Conservation (phyloP, 2,329 filamentous ascomycete genomes). For the Fusarium euwallaceae region DNA sequence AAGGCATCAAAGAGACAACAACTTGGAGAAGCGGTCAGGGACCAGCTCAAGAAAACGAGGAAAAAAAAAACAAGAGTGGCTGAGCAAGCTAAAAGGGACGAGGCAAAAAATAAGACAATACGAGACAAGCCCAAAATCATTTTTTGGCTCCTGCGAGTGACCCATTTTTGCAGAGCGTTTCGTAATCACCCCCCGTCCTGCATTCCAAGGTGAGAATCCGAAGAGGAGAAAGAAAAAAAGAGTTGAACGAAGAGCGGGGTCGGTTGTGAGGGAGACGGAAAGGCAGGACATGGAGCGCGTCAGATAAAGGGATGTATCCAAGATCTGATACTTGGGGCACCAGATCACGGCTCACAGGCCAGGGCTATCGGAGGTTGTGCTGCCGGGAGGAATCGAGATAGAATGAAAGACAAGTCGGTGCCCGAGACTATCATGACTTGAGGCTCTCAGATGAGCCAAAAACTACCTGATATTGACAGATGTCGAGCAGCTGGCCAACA, state of each 20-base stretch:
- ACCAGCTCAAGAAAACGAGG: background rate
- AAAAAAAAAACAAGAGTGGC: constrained; percentile 1
- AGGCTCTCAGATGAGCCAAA: background rate
- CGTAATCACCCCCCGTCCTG: constrained; percentile 26
- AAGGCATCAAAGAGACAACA: constrained; percentile 1
- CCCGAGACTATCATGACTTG: constrained; percentile 1
- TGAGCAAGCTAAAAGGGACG: background rate
- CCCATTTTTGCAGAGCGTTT: constrained; percentile 3
- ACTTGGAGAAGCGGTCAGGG: constrained; percentile 22
- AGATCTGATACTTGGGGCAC: constrained; percentile 19
- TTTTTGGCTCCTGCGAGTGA: background rate
- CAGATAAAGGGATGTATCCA: constrained; percentile 28
- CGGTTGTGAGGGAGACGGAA: background rate
- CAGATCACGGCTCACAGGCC: constrained; percentile 6
- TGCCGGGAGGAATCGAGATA: background rate
- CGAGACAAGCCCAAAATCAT: constrained; percentile 14
- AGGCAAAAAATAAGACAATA: constrained; percentile 13
- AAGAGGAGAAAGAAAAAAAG: background rate
- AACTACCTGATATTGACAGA: constrained; percentile 11
- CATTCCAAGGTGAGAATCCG: constrained; percentile 1
- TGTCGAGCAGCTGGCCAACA: background rate
- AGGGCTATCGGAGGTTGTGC: background rate
- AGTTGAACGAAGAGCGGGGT: constrained; percentile 19
- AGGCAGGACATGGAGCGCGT: constrained; percentile 11
- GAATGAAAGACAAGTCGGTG: background rate